phyloP scores from a whole-genome alignment of 257 asterid genomes.

The Solanum habrochaites region DNA sequence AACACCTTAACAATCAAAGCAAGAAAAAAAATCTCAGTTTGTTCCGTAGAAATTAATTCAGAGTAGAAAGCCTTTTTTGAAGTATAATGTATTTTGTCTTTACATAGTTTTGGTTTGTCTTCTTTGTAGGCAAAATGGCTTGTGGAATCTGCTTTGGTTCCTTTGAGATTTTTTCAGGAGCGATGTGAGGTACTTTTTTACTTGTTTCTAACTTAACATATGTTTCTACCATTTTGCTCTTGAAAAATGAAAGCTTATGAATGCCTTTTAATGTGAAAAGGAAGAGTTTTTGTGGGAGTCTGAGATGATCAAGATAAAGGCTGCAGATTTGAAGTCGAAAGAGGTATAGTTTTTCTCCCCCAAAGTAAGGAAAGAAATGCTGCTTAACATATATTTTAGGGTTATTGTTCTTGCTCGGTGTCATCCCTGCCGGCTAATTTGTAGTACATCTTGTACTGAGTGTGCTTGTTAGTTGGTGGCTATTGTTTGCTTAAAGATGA shows the following conservation, averaged over 20 bases:
- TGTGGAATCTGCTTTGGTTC: conserved; percentile 91
- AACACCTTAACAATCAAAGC: neutral
- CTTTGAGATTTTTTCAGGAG: conserved; percentile 90
- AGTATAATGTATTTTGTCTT: neutral
- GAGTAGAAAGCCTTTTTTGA: neutral
- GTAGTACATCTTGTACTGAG: neutral
- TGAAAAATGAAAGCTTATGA: conserved; percentile 2
- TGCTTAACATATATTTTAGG: neutral
- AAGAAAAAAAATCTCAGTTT: neutral
- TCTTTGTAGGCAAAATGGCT: conserved; percentile 80
- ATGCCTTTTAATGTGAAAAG: conserved; percentile 25
- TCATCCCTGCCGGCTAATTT: neutral
- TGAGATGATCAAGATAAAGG: conserved; percentile 91
- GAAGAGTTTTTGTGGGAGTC: conserved; percentile 96
- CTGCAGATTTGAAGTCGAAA: conserved; percentile 91
- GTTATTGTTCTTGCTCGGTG: neutral
- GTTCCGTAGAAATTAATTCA: neutral
- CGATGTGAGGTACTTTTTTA: conserved; percentile 74
- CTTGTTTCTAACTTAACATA: neutral
- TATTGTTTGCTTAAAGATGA: neutral
- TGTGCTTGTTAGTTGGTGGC: neutral
- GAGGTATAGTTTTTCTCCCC: conserved; percentile 37
- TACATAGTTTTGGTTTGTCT: neutral
- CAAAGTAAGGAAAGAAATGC: neutral
- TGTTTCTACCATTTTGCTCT: neutral